Conservation (phyloP, 2,329 filamentous ascomycete genomes). For the Trichoderma brevicompactum region DNA sequence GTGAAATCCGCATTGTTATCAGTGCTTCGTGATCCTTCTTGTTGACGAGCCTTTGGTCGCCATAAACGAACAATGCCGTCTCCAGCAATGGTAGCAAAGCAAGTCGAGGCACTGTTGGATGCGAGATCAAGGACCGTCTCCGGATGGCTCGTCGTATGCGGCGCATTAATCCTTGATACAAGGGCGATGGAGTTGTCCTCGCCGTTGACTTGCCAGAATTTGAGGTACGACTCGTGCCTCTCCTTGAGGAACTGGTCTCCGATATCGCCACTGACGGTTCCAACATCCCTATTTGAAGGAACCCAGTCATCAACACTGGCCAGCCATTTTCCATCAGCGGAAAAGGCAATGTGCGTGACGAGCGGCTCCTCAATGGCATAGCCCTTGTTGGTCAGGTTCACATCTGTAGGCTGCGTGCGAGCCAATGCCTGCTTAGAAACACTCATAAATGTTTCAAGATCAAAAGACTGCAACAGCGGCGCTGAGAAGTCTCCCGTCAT, state of each 20-base stretch:
- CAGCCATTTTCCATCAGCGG: constrained; percentile 83
- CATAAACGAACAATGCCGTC: constrained; percentile 81
- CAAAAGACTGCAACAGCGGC: constrained; percentile 78
- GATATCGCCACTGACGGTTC: constrained; percentile 46
- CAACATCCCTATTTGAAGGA: constrained; percentile 71
- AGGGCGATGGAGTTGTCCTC: constrained; percentile 68
- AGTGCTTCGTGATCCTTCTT: constrained; percentile 65
- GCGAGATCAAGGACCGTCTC: constrained; percentile 72
- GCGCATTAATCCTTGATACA: constrained; percentile 80
- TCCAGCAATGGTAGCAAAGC: constrained; percentile 84
- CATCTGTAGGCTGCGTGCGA: constrained; percentile 82
- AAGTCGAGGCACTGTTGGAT: constrained; percentile 67
- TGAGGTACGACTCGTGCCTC: constrained; percentile 76
- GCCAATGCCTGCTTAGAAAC: constrained; percentile 86
- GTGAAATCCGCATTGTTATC: constrained; percentile 62
- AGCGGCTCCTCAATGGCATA: constrained; percentile 76
- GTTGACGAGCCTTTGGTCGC: constrained; percentile 72
- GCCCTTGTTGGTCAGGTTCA: constrained; percentile 74
- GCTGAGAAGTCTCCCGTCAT: constrained; percentile 57
- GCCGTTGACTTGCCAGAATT: constrained; percentile 80
- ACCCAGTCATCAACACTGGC: constrained; percentile 92
- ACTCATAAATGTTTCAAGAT: constrained; percentile 77
- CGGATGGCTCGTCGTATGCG: constrained; percentile 66
- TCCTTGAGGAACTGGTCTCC: constrained; percentile 54
- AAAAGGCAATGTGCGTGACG: constrained; percentile 75